Evolutionary conservation across 2,329 filamentous ascomycete species (phyloP).

Genomic region (Zarea fungicola): DNA sequence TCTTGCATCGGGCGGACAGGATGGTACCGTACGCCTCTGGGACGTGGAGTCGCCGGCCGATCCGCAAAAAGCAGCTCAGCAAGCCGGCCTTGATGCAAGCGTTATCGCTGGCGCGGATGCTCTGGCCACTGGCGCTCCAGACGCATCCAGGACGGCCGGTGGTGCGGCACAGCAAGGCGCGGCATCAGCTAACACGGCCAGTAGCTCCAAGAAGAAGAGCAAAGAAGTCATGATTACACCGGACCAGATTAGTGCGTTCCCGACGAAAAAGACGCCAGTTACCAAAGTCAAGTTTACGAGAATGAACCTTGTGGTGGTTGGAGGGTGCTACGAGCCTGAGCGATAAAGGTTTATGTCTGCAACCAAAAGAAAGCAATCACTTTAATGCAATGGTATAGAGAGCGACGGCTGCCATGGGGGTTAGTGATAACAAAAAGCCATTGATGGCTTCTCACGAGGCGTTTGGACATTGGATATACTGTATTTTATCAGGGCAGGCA

Average conservation of each 20-base stretch:
- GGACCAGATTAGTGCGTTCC: slow-evolving; percentile 91
- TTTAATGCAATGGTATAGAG: too few relatives aligned
- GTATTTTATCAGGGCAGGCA: background rate
- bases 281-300: slow-evolving; percentile 90
- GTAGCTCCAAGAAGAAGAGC: slow-evolving; percentile 63
- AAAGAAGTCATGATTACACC: slow-evolving; percentile 88
- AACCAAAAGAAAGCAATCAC: too few relatives aligned
- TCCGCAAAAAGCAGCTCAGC: slow-evolving; percentile 50
- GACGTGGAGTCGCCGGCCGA: slow-evolving; percentile 73
- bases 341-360: slow-evolving; percentile 27
- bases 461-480: slow-evolving; percentile 4
- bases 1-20: slow-evolving; percentile 83
- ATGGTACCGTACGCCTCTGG: slow-evolving; percentile 92
- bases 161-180: slow-evolving; percentile 23
- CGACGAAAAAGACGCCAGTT: slow-evolving; percentile 93
- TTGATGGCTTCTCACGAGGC: background rate
- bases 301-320: slow-evolving; percentile 90
- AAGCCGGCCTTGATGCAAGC: slow-evolving; percentile 39
- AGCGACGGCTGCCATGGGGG: too few relatives aligned
- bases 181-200: slow-evolving; percentile 22
- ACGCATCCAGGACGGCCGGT: slow-evolving; percentile 2
- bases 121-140: slow-evolving; percentile 1
- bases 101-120: slow-evolving; percentile 34
- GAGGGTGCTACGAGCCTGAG: slow-evolving; percentile 62
- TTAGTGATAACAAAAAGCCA: too few relatives aligned